phyloP scores from a whole-genome alignment of 2,329 filamentous ascomycete species.

The Venturiaceae sp. region DNA sequence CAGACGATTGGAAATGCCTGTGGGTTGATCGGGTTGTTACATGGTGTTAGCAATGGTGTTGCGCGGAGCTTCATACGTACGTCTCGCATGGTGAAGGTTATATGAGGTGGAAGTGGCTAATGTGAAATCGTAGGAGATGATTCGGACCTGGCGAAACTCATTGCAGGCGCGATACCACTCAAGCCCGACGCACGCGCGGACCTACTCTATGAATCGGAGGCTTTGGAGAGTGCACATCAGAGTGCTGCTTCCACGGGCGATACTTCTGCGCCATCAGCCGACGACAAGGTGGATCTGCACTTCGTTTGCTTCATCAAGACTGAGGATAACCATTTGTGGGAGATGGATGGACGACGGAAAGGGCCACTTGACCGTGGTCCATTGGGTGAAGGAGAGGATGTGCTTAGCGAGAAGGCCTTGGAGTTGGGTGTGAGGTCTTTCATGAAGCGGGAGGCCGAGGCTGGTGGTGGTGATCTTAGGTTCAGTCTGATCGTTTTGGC shows the following conservation, averaged over 20 bases:
- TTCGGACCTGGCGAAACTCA: slow-evolving; percentile 53
- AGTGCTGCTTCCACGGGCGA: slow-evolving; percentile 69
- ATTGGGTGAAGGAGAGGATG: slow-evolving; percentile 34
- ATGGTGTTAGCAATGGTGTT: slow-evolving; percentile 70
- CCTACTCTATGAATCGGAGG: slow-evolving; percentile 66
- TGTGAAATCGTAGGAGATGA: slow-evolving; percentile 18
- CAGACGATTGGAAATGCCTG: slow-evolving; percentile 94
- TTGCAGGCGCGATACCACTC: slow-evolving; percentile 62
- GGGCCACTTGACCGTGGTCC: slow-evolving; percentile 58
- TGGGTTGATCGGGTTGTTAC: slow-evolving; percentile 79
- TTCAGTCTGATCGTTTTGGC: slow-evolving; percentile 55
- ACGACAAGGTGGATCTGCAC: slow-evolving; percentile 83
- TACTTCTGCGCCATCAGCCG: slow-evolving; percentile 65
- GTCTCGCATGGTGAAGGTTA: slow-evolving; percentile 9
- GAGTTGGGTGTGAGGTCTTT: slow-evolving; percentile 57
- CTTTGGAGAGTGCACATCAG: slow-evolving; percentile 69
- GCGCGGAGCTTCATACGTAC: slow-evolving; percentile 52
- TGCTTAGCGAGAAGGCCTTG: slow-evolving; percentile 61
- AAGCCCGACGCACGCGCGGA: slow-evolving; percentile 56
- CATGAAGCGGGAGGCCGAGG: slow-evolving; percentile 45
- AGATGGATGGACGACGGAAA: slow-evolving; percentile 66
- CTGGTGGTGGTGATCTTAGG: slow-evolving; percentile 47
- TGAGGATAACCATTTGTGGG: slow-evolving; percentile 60
- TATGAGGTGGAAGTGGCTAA: not conserved
- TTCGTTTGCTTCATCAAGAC: slow-evolving; percentile 91